These are phyloP conservation scores for Penicillium fimorum DNA, from an alignment of 495 filamentous ascomycete genomes.

Conservation along the genomic window DNA sequence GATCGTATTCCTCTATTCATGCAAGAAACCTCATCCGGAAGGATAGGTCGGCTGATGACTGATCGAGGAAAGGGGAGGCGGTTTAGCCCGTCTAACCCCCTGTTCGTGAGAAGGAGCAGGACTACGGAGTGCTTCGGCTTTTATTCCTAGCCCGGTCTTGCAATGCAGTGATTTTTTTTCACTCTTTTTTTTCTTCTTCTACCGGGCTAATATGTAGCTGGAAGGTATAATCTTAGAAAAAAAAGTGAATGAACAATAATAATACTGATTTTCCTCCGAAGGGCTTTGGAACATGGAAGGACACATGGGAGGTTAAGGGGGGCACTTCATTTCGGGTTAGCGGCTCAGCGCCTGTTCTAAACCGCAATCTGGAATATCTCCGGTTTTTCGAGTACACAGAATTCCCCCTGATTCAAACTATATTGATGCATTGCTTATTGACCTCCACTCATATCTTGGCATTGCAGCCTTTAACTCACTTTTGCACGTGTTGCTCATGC, in stretches of 20 bases:
- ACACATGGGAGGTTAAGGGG: slow-evolving; percentile 1
- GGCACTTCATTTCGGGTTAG: slow-evolving; percentile 13
- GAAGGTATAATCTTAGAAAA: not conserved
- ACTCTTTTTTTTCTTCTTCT: not conserved
- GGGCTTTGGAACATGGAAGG: not conserved
- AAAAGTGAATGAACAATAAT: not conserved
- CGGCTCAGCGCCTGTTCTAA: slow-evolving; percentile 22
- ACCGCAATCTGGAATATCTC: slow-evolving; percentile 31
- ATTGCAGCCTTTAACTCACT: not conserved
- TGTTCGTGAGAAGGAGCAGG: not conserved
- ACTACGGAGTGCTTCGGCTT: not conserved
- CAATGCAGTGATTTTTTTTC: too few species aligned
- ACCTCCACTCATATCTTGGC: not conserved
- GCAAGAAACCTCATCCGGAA: slow-evolving; percentile 19
- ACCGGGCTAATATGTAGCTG: not conserved
- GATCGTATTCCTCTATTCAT: slow-evolving; percentile 6
- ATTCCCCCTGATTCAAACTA: slow-evolving; percentile 20
- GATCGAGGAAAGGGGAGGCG: not conserved
- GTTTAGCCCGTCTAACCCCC: not conserved
- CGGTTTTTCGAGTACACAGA: slow-evolving; percentile 8
- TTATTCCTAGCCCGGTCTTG: not conserved
- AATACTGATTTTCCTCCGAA: not conserved
- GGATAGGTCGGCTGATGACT: not conserved
- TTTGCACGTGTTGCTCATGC: slow-evolving; percentile 1
- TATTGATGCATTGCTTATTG: slow-evolving; percentile 12